Conservation (phyloP, 495 filamentous ascomycete genomes). For the Chaetomidium leptoderma region DNA sequence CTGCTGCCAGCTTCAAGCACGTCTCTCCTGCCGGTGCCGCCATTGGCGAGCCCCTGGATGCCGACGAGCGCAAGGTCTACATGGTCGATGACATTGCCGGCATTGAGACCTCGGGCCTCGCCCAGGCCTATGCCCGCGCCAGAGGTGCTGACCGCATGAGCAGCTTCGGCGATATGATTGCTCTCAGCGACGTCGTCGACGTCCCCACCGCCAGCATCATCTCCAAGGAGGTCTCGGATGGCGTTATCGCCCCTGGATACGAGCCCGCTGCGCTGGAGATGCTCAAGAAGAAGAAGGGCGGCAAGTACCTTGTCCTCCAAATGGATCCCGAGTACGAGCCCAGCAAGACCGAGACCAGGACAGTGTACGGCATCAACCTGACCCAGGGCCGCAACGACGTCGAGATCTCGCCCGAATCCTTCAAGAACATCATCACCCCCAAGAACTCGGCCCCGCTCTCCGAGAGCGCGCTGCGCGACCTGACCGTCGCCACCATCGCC, state of each 20-base stretch:
- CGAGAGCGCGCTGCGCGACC: conserved; percentile 77
- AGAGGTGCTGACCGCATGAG: conserved; percentile 95
- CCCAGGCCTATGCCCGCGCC: conserved; percentile 92
- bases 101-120: conserved; percentile 76
- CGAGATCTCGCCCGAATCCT: conserved; percentile 76
- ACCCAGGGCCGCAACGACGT: conserved; percentile 90
- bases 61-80: conserved; percentile 90
- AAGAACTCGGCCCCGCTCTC: conserved; percentile 69
- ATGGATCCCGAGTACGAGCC: conserved; percentile 88
- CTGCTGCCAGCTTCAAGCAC: conserved; percentile 98
- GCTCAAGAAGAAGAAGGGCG: conserved; percentile 95
- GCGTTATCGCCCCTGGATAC: conserved; percentile 88
- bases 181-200: conserved; percentile 85
- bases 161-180: conserved; percentile 94
- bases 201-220: conserved; percentile 92
- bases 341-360: conserved; percentile 66
- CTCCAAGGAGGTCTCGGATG: conserved; percentile 94
- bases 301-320: conserved; percentile 91
- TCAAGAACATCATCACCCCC: conserved; percentile 76
- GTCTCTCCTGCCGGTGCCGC: conserved; percentile 95
- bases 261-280: conserved; percentile 80
- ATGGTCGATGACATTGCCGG: conserved; percentile 95
- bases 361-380: conserved; percentile 82
- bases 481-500: conserved; percentile 93
- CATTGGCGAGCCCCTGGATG: conserved; percentile 78